A percentile compares a stretch with the other conserved stretches of the same genome.
These are phyloP conservation scores for Picochlorum costavermella DNA, from an alignment of 139 green algal genomes.

Conservation along the genomic window DNA sequence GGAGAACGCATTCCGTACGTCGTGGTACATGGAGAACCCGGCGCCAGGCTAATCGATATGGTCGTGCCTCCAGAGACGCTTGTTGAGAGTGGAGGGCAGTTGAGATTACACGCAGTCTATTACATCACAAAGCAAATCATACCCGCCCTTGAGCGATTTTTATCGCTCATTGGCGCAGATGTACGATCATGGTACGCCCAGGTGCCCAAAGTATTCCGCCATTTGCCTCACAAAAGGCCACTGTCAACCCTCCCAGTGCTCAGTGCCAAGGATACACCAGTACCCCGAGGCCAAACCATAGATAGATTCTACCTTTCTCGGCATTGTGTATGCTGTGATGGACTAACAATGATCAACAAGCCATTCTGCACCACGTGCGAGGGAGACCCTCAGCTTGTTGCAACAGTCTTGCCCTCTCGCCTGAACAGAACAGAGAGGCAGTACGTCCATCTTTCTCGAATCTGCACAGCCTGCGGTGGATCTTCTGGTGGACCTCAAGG, in stretches of 20 bases:
- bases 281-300: conserved; percentile 35
- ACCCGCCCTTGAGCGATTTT: conserved; percentile 76
- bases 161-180: conserved; percentile 84
- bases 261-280: background rate
- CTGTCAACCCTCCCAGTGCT: conserved; percentile 17
- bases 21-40: conserved; percentile 70
- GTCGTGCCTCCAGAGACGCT: conserved; percentile 65
- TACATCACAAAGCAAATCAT: conserved; percentile 95
- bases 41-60: conserved; percentile 65
- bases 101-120: conserved; percentile 80
- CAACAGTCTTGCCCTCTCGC: conserved; percentile 39
- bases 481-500: conserved; percentile 49
- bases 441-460: conserved; percentile 49
- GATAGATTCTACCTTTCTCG: conserved; percentile 86
- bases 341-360: conserved; percentile 54
- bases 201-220: conserved; percentile 60
- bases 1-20: conserved; percentile 89
- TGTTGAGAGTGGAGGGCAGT: conserved; percentile 40
- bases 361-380: conserved; percentile 60
- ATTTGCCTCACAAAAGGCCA: conserved; percentile 77
- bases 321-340: conserved; percentile 86
- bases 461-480: conserved; percentile 67
- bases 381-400: conserved; percentile 37
- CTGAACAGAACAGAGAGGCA: conserved; percentile 46
- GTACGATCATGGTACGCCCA: conserved; percentile 71